Base-by-base conservation (phyloP, 352 stramenopile genomes). In the Phytophthora crassamura region DNA sequence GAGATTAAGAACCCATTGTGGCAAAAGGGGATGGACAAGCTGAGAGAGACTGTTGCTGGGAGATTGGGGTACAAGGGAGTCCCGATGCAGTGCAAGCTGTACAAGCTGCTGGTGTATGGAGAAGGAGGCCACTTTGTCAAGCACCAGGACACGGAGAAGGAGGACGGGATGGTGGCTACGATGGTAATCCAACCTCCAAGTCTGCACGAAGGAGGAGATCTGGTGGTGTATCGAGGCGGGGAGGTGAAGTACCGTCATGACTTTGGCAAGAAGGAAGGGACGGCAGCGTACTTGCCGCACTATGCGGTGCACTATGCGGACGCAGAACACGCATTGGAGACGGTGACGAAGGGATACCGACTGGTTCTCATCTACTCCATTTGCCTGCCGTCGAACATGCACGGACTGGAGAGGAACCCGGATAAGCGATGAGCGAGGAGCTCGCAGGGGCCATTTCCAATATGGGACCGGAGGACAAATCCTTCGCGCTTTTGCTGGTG, bases 41-140 rank as follows among this genome's bases (percentile, higher is more conserved):
- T 66, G 8, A 34, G 43, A 4, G 33, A 59, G 32, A 32, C 30
- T 18, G 28, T 59, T 28, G 50, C 42, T 1, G 28, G 41, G 5
- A 49, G 67, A 7, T 18, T 71, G 11, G 67, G 60, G 0, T 74
- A 67, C 20, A 53, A 62, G 9, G 61, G 20, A 7, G 14, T 62
- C 11, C 43, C 39, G 0, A 41, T 74, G 33, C 58, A 62, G n/a
- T 69, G 67, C 22, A 20, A 43, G 7, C 51, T 64, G 54, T 82
- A 86, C 69, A 86, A 89, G 67, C n/a, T 89, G 51, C 55, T 87
- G 12, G 49, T 87, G 16, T 87, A 86, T 22, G 77, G 69, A n/a
- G 7, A 68, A 39, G 71, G 61, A 30, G 69, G 69, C 48, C 77
- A 81, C 45, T 85, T 80, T 55, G 34, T 60, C 3, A 72, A 67